Conservation (phyloP, 495 filamentous ascomycete genomes). For the Aspergillus kassunensis region DNA sequence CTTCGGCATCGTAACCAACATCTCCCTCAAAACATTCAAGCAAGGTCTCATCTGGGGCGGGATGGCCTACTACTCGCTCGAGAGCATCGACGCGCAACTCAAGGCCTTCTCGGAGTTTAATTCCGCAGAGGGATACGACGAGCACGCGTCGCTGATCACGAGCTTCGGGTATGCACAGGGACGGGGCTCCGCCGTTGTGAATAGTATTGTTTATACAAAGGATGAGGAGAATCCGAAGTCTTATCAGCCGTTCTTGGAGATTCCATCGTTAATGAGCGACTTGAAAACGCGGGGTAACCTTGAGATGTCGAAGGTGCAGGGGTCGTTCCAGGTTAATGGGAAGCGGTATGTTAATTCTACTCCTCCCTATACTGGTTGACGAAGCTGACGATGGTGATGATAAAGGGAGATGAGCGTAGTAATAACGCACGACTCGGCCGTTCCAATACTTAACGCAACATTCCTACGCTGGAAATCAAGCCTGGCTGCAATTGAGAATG, state of each 20-base stretch:
- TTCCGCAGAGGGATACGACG: not conserved
- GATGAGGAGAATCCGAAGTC: not conserved
- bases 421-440: conserved; percentile 13
- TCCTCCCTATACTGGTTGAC: not conserved
- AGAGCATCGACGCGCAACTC: not conserved
- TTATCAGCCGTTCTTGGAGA: not conserved
- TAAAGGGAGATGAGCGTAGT: conserved; percentile 5
- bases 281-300: not conserved
- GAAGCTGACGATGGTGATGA: not conserved
- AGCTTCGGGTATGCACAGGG: not conserved
- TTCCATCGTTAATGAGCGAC: not conserved
- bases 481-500: conserved; percentile 6
- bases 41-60: not conserved
- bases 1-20: not conserved
- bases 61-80: not conserved
- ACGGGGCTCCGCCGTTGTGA: not conserved
- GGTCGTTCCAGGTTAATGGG: not conserved
- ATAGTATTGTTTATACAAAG: not conserved
- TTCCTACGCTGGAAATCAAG: conserved; percentile 17
- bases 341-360: not conserved
- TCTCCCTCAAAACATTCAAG: not conserved
- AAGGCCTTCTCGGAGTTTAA: not conserved
- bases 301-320: not conserved
- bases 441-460: conserved; percentile 13
- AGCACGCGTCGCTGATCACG: not conserved